phyloP scores from a whole-genome alignment of 2,329 filamentous ascomycete species.

The Bipolaris sorokiniana region DNA sequence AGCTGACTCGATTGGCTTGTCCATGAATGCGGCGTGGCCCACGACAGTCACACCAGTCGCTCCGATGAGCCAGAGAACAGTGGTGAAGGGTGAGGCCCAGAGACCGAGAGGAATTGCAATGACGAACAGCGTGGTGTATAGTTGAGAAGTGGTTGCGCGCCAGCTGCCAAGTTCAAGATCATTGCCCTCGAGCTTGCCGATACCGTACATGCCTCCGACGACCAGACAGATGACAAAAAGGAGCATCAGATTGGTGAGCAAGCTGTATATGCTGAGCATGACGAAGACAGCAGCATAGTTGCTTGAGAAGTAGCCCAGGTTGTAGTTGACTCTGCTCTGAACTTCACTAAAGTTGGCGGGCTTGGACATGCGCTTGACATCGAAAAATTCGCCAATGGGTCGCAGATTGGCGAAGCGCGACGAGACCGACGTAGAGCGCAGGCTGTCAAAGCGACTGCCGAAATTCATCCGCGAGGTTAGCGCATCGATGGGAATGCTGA shows the following conservation, averaged over 20 bases:
- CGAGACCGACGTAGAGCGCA: constrained; percentile 78
- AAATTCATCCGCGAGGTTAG: constrained; percentile 91
- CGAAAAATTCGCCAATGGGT: constrained; percentile 90
- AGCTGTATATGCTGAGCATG: constrained; percentile 94
- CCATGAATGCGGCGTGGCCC: constrained; percentile 93
- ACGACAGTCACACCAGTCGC: constrained; percentile 92
- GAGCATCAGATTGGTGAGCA: constrained; percentile 84
- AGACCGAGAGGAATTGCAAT: constrained; percentile 84
- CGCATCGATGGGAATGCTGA: constrained; percentile 90
- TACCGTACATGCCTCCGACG: constrained; percentile 84
- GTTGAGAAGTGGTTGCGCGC: constrained; percentile 85
- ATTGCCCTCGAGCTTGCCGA: constrained; percentile 85
- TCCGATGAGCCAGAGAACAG: constrained; percentile 93
- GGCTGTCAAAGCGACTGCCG: constrained; percentile 79
- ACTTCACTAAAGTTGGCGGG: constrained; percentile 88
- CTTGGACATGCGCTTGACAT: constrained; percentile 94
- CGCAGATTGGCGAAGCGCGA: constrained; percentile 90
- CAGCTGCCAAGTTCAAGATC: constrained; percentile 87
- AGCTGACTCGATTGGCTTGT: constrained; percentile 99
- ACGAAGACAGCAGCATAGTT: constrained; percentile 95
- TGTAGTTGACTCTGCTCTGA: constrained; percentile 95
- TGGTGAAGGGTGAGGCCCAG: constrained; percentile 81
- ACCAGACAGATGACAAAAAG: constrained; percentile 93
- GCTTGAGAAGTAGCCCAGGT: constrained; percentile 95
- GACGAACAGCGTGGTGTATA: constrained; percentile 87